phyloP scores from a whole-genome alignment of 2,329 filamentous ascomycete species.

The Nothopassalora personata region DNA sequence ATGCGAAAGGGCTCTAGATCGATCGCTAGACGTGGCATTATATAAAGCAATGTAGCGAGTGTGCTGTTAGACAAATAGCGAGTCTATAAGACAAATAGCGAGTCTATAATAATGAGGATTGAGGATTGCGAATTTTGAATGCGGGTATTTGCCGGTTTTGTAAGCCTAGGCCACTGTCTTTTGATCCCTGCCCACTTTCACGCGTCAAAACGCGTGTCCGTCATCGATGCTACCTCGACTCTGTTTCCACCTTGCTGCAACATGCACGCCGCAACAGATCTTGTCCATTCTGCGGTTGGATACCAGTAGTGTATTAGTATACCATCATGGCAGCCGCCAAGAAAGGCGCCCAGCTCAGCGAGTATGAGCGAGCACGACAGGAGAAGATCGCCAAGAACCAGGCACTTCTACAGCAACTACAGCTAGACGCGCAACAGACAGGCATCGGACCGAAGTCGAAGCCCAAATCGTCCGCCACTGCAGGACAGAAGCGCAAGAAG shows the following conservation, averaged over 20 bases:
- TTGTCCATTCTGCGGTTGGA: neutral
- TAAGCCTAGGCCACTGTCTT: no score
- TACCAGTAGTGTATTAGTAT: neutral
- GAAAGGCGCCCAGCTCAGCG: conserved; percentile 55
- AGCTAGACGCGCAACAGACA: conserved; percentile 60
- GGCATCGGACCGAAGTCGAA: conserved; percentile 59
- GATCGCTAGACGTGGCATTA: no score
- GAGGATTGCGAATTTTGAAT: no score
- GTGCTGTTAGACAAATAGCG: no score
- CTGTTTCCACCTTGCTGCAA: neutral
- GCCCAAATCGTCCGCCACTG: conserved; percentile 41
- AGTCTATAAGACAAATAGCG: no score
- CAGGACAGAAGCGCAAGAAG: conserved; percentile 37
- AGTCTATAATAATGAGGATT: no score
- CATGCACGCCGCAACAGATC: neutral
- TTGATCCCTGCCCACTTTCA: neutral
- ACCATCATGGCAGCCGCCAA: conserved; percentile 19
- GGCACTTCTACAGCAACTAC: conserved; percentile 72
- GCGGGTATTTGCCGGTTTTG: no score
- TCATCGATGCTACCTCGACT: conserved; percentile 9
- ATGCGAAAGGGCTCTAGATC: no score
- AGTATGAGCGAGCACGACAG: conserved; percentile 77
- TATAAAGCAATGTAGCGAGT: no score
- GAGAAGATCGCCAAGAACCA: conserved; percentile 86
- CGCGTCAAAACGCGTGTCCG: conserved; percentile 10